Percentiles rank a stretch among this genome's conserved stretches.
These are phyloP conservation scores for Nothophoma quercina DNA, from an alignment of 2,329 filamentous ascomycete genomes.

Conservation along the genomic window DNA sequence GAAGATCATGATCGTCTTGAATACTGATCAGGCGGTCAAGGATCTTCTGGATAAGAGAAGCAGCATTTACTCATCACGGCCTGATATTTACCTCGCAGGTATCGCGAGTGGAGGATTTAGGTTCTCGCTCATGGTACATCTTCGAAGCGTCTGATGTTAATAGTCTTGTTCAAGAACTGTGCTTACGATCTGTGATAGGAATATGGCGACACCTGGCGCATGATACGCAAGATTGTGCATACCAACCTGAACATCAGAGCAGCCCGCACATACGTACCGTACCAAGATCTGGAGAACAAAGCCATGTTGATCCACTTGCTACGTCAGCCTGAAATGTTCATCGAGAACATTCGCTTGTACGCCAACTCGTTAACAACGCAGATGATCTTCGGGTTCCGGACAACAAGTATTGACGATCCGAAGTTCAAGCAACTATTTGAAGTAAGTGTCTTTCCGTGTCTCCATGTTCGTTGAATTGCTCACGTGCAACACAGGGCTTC, in stretches of 20 bases:
- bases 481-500: constrained; percentile 50
- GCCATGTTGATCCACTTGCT: constrained; percentile 61
- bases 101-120: constrained; percentile 19
- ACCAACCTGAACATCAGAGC: constrained; percentile 30
- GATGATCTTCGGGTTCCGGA: constrained; percentile 58
- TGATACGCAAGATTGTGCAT: constrained; percentile 32
- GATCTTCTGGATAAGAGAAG: constrained; percentile 62
- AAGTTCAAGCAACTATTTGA: constrained; percentile 26
- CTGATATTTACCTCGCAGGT: constrained; percentile 35
- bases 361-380: constrained; percentile 59
- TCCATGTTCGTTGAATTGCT: no score
- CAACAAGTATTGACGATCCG: constrained; percentile 23
- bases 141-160: constrained; percentile 21
- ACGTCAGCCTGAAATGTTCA: constrained; percentile 52
- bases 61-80: constrained; percentile 59
- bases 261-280: constrained; percentile 51
- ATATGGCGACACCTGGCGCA: constrained; percentile 26
- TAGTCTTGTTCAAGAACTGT: no score
- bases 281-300: constrained; percentile 64
- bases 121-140: no score
- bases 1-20: constrained; percentile 58
- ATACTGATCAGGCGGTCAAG: constrained; percentile 55
- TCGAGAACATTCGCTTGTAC: constrained; percentile 58
- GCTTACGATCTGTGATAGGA: no score
- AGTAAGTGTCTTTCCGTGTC: constrained; percentile 21